Evolutionary conservation across 768 basidiomycete genomes (phyloP), one percentile per base, ranked within the genome.

Genomic region (Hericium erinaceus): DNA sequence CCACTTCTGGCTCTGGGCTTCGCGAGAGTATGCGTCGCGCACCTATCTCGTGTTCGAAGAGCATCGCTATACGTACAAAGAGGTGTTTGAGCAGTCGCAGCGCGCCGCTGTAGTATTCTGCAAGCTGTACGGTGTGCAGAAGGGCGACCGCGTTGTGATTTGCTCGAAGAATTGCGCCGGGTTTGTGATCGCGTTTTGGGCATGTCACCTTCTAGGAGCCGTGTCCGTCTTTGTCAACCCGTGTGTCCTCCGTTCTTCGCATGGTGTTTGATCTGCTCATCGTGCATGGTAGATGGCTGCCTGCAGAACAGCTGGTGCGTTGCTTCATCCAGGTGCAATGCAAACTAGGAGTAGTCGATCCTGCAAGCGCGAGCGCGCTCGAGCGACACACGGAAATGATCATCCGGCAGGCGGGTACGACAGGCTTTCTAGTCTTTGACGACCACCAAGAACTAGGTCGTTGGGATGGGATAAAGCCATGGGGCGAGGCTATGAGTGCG

Each of bases 161-260:
- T 80, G 80, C 62, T 80, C 82, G 57, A 77, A 83, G 46, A 87
- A 87, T 65, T 76, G 75, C 59, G 79, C 80, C 11, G 82, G 84
- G 56, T 85, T 77, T 64, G 67, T 84, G 8, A 72, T 81, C 46
- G 72, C 75, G 7, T 86, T 82, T 64, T 86, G 80, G 81, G 85
- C 83, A 2, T 79, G 77, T 66, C 81, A 85, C 64, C 70, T 83
- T 28, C 71, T 87, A 56, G 85, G 85, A 24, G 84, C 82, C 15
- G 77, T 86, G 4, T 65, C 78, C 39, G 82, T 82, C 13, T 73
- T 82, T 16, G 76, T 79, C 39, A 87, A 83, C 63, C 80, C 81
- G 80, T 83, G 64, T 57, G 79, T 70, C 15, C 15, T 5, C n/a
- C 7, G 18, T 49, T 2, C 9, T 13, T n/a, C 39, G 8, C 11